Evolutionary conservation across 2,329 filamentous ascomycete species (phyloP), one percentile per base, ranked within the genome.

Genomic region (Sporothrix sp.): DNA sequence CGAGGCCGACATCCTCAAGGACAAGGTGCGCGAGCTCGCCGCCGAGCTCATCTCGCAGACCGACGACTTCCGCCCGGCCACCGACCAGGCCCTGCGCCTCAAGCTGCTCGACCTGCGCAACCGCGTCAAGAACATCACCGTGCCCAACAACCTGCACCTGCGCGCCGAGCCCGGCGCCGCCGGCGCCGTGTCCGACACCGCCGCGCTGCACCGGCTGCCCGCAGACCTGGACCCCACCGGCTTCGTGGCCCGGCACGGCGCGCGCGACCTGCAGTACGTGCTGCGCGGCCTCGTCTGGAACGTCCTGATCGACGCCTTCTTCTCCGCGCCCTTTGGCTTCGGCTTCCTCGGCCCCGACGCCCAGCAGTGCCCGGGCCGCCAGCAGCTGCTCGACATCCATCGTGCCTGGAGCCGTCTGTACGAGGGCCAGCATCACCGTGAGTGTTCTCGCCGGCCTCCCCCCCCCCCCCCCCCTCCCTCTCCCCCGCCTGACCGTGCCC

Each of bases 31-130:
- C 28, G 54, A 52, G 7, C 48, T 61, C 14, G 51, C 54, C 27
- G 46, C 53, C 27, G 58, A 57, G 10, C 49, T 60, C n/a, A 53
- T 61, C 21, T 57, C 58, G 21, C 57, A 57, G 39, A 52, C 55
- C 7, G 58, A 61, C 42, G 59, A 60, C 44, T 61, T 59, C 54
- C 53, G 58, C 10, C 59, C 59, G 1, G 57, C 58, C 9, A 58
- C 58, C 0, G 59, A 61, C 48, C 53, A 59, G 45, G 40, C 49
- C 1, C 52, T 61, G 25, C 54, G 57, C 38, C 36, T 50, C 23
- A 55, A 53, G 38, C 54, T 58, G 27, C 30, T 52, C 10, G 49
- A 56, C 11, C 46, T 61, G 49, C 56, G 57, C 43, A 53, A 57
- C 21, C 47, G 44, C 8, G 51, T 61, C 27, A 51, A 57, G 20